Conservation (phyloP, 2,329 filamentous ascomycete genomes). For the Colletotrichum musae region DNA sequence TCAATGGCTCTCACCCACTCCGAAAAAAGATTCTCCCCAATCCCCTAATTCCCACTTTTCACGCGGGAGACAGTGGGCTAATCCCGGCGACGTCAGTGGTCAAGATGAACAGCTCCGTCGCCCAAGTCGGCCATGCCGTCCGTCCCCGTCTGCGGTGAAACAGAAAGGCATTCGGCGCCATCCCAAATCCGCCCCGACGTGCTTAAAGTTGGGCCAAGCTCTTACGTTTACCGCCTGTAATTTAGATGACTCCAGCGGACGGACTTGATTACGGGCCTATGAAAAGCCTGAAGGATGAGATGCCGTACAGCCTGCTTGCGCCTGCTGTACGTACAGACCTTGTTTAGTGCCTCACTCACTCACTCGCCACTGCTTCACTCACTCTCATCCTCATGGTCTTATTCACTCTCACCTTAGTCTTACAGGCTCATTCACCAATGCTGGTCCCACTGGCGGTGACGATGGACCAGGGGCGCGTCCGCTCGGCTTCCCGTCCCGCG, state of each 20-base stretch:
- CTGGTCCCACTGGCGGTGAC: neutral
- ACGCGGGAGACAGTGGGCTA: conserved; percentile 29
- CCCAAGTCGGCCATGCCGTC: conserved; percentile 33
- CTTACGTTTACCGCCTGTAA: neutral
- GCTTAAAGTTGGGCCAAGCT: neutral
- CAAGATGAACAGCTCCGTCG: conserved; percentile 23
- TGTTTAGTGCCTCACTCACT: too few species aligned
- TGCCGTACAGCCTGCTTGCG: neutral
- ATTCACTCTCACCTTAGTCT: too few species aligned
- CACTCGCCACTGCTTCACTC: too few species aligned
- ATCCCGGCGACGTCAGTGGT: conserved; percentile 27
- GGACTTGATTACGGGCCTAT: neutral
- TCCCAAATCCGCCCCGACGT: conserved; percentile 33
- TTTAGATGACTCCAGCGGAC: too few species aligned
- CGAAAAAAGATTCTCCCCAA: conserved; percentile 17
- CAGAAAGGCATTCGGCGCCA: conserved; percentile 33
- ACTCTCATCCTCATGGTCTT: too few species aligned
- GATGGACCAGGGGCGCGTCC: conserved; percentile 17
- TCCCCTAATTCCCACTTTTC: conserved; percentile 29
- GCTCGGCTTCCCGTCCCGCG: neutral
- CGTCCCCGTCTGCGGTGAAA: conserved; percentile 24
- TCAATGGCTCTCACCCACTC: neutral
- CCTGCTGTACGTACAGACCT: neutral
- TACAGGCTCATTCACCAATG: neutral
- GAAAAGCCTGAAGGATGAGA: neutral